phyloP scores from a whole-genome alignment of 2,329 filamentous ascomycete species.

The Trichophyton simii region DNA sequence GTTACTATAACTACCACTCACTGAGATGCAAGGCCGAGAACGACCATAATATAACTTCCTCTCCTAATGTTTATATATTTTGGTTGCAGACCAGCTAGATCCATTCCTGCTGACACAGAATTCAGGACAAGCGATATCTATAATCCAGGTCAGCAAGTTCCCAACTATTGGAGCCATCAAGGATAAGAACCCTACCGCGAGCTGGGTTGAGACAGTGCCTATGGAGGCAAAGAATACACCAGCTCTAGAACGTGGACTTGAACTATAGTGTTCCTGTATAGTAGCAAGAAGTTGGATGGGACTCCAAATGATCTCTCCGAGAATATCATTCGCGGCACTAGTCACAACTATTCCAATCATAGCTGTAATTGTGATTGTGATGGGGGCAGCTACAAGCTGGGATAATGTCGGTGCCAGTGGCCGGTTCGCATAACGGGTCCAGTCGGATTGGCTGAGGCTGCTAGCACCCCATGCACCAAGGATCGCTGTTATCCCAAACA shows the following conservation, averaged over 20 bases:
- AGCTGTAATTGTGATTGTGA: conserved; percentile 28
- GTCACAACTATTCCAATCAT: conserved; percentile 29
- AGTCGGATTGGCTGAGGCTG: conserved; percentile 35
- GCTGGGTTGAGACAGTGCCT: conserved; percentile 33
- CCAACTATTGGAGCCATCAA: not conserved
- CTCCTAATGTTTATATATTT: conserved; percentile 45
- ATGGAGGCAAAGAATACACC: conserved; percentile 37
- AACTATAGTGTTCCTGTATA: conserved; percentile 23
- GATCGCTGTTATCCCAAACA: conserved; percentile 30
- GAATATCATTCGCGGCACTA: conserved; percentile 20
- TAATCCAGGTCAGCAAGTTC: not conserved
- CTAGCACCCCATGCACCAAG: conserved; percentile 36
- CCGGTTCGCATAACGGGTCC: conserved; percentile 30
- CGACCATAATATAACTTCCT: conserved; percentile 34
- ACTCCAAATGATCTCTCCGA: conserved; percentile 29
- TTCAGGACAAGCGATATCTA: conserved; percentile 30
- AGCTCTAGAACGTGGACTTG: conserved; percentile 25
- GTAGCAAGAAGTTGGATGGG: conserved; percentile 27
- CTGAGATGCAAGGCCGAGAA: conserved; percentile 10
- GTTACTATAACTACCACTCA: conserved; percentile 6
- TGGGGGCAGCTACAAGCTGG: conserved; percentile 21
- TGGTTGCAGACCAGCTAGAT: conserved; percentile 42
- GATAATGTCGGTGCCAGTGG: conserved; percentile 18
- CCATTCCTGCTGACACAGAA: conserved; percentile 42
- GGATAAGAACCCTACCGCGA: not conserved